These are phyloP conservation scores for Lactarius deliciosus DNA, from an alignment of 768 basidiomycete species.

Conservation along the genomic window DNA sequence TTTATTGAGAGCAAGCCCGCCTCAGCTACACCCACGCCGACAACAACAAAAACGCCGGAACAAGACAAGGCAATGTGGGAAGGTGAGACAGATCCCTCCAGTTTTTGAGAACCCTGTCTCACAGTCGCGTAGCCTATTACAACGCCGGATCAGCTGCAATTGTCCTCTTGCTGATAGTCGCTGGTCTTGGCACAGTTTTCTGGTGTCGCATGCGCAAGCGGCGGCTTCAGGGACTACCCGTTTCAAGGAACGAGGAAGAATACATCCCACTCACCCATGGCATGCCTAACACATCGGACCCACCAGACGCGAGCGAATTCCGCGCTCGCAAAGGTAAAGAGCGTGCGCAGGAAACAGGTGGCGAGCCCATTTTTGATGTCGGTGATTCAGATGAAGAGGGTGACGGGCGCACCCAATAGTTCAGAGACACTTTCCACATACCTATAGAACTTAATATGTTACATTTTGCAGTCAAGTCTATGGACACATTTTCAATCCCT, in stretches of 20 bases:
- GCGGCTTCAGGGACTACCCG: slow-evolving; percentile 43
- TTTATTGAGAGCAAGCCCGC: slow-evolving; percentile 48
- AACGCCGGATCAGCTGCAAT: slow-evolving; percentile 87
- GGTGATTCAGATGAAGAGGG: slow-evolving; percentile 49
- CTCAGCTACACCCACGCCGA: slow-evolving; percentile 39
- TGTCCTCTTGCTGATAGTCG: slow-evolving; percentile 72
- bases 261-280: slow-evolving; percentile 61
- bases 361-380: slow-evolving; percentile 45
- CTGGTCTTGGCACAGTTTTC: slow-evolving; percentile 69
- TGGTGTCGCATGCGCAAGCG: slow-evolving; percentile 67
- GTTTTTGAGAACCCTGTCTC: slow-evolving; percentile 5
- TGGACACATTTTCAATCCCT: not conserved
- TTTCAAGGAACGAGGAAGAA: slow-evolving; percentile 55
- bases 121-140: slow-evolving; percentile 69
- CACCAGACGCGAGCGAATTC: slow-evolving; percentile 22
- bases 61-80: slow-evolving; percentile 90
- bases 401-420: not conserved
- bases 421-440: not conserved
- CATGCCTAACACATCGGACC: slow-evolving; percentile 30
- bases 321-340: slow-evolving; percentile 39
- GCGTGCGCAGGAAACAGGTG: slow-evolving; percentile 34
- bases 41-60: slow-evolving; percentile 61
- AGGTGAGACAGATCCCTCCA: slow-evolving; percentile 47
- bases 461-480: not conserved
- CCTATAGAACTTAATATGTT: slow-evolving; percentile 1